These are phyloP conservation scores for Mantamonas sphyraenae DNA, from an alignment of 78 protist genomes.

Conservation along the genomic window DNA sequence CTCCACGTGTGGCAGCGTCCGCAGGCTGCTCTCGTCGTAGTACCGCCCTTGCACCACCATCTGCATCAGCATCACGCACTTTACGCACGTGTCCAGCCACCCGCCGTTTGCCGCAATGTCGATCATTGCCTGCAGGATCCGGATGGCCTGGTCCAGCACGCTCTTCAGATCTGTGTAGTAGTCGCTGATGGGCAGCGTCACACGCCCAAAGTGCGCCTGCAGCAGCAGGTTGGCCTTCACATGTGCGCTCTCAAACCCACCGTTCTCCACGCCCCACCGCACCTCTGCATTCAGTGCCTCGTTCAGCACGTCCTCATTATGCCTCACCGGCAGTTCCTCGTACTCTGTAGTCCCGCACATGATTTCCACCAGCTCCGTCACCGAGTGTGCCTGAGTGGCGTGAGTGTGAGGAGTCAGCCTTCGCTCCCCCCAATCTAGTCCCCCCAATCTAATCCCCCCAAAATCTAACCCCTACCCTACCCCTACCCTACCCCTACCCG, in stretches of 20 bases:
- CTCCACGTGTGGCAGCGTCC: not conserved
- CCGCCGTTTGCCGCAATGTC: conserved; percentile 83
- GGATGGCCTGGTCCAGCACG: conserved; percentile 86
- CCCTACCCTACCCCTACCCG: too few species aligned
- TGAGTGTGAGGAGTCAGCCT: too few species aligned
- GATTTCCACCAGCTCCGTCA: too few species aligned
- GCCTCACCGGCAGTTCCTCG: conserved; percentile 91
- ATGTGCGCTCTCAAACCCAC: conserved; percentile 55
- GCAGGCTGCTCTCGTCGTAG: not conserved
- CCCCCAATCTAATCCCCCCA: too few species aligned
- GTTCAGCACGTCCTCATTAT: conserved; percentile 94
- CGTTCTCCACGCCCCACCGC: conserved; percentile 39
- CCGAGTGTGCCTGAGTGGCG: too few species aligned
- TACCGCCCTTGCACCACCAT: conserved; percentile 67
- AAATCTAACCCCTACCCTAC: too few species aligned
- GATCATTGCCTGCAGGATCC: conserved; percentile 81
- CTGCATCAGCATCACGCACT: conserved; percentile 53
- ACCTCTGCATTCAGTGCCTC: conserved; percentile 45
- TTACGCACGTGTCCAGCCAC: conserved; percentile 35
- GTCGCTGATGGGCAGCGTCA: conserved; percentile 83
- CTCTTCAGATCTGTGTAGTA: conserved; percentile 88
- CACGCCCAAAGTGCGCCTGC: conserved; percentile 80
- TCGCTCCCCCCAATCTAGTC: too few species aligned
- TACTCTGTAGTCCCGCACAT: conserved; percentile 67
- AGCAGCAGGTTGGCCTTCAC: conserved; percentile 84